A percentile compares a stretch with the other conserved stretches of the same genome.
Conservation (phyloP, 2,329 filamentous ascomycete species). For the Fusarium sulawesiense region DNA sequence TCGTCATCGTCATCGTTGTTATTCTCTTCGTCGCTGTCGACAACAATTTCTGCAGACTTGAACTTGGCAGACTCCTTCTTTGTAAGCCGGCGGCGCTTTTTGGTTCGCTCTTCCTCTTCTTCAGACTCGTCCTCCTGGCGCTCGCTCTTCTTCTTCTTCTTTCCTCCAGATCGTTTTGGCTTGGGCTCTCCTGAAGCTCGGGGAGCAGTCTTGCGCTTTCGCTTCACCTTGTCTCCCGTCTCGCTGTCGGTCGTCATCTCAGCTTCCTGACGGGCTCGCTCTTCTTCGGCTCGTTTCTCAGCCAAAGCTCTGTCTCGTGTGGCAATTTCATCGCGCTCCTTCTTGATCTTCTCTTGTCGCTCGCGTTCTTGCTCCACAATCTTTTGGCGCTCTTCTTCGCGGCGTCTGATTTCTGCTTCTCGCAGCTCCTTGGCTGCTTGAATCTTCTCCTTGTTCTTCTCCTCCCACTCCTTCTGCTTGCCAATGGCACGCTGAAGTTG, state of each 20-base stretch:
- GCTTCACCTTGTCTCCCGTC: constrained; percentile 82
- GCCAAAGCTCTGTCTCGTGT: constrained; percentile 80
- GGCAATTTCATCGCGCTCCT: constrained; percentile 84
- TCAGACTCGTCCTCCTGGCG: constrained; percentile 58
- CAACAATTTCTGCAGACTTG: constrained; percentile 87
- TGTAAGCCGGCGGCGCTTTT: constrained; percentile 70
- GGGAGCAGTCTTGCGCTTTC: constrained; percentile 72
- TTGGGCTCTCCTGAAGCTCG: constrained; percentile 56
- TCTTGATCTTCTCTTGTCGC: constrained; percentile 82
- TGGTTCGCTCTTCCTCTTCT: constrained; percentile 61
- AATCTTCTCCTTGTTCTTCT: constrained; percentile 90
- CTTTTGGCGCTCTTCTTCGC: constrained; percentile 80
- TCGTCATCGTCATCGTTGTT: constrained; percentile 55
- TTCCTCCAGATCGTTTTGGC: constrained; percentile 63
- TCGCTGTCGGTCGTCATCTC: constrained; percentile 86
- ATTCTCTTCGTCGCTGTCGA: constrained; percentile 74
- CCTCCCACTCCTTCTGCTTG: constrained; percentile 90
- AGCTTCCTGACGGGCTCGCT: constrained; percentile 63
- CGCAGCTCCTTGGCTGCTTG: constrained; percentile 82
- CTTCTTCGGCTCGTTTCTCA: constrained; percentile 64
- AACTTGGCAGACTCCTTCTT: constrained; percentile 71
- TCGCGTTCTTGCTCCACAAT: constrained; percentile 77
- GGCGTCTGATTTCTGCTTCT: constrained; percentile 80
- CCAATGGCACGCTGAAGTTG: constrained; percentile 89
- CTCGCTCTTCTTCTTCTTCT: constrained; percentile 54